A percentile compares a stretch with the other conserved stretches of the same genome.
Conservation (phyloP, 2,329 filamentous ascomycete genomes). For the Aspergillus pseudoglaucus region DNA sequence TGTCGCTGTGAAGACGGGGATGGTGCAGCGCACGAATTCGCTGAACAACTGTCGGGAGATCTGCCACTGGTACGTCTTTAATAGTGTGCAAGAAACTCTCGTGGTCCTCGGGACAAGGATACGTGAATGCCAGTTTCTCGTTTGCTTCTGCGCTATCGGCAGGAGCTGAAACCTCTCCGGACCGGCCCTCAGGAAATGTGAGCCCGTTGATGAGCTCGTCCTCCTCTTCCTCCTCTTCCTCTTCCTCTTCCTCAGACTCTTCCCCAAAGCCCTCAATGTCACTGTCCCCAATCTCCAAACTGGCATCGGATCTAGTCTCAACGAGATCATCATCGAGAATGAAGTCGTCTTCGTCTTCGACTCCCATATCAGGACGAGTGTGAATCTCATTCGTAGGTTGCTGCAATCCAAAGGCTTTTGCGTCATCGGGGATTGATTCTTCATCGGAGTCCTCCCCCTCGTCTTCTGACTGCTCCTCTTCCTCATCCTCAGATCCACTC, state of each 20-base stretch:
- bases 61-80: conserved; percentile 54
- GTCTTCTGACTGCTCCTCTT: conserved; percentile 38
- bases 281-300: conserved; percentile 35
- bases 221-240: conserved; percentile 50
- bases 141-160: conserved; percentile 40
- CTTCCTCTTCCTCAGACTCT: conserved; percentile 47
- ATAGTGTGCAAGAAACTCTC: conserved; percentile 64
- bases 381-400: conserved; percentile 37
- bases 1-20: conserved; percentile 73
- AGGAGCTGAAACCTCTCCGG: conserved; percentile 18
- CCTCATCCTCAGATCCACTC: conserved; percentile 58
- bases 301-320: conserved; percentile 63
- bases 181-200: conserved; percentile 34
- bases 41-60: conserved; percentile 73
- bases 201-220: conserved; percentile 69
- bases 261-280: conserved; percentile 50
- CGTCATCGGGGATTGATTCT: conserved; percentile 48
- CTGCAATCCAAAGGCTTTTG: conserved; percentile 56
- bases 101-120: conserved; percentile 74
- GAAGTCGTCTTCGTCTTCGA: conserved; percentile 94
- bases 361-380: conserved; percentile 49
- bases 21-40: conserved; percentile 89
- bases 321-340: conserved; percentile 82
- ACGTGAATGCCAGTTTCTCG: conserved; percentile 68
- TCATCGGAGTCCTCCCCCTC: conserved; percentile 42